Evolutionary conservation across 352 stramenopile species (phyloP), one percentile per base, ranked within the genome.

Genomic region (Phytophthora meadii): DNA sequence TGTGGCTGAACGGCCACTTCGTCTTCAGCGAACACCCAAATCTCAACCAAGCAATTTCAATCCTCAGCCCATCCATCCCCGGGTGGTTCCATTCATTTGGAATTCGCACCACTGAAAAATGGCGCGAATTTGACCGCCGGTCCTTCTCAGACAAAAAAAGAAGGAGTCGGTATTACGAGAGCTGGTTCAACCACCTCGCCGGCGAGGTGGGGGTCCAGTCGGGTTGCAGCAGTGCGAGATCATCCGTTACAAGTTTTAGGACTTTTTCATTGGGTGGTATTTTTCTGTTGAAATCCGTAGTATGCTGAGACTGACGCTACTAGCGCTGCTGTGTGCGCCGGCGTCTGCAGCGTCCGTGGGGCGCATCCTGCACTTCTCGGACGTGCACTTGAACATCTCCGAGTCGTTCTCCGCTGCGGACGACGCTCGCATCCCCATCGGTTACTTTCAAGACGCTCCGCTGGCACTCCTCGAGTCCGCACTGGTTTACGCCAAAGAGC

Each of bases 301-400:
- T 30, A 30, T 62, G 54, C 14, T 53, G 34, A 19, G 27, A 15
- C 34, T 57, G 22, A 10, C 30, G 9, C 36, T 49, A 27, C 51
- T 65, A 19, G 53, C 47, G 32, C 11, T 62, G 55, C 37, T 70
- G 25, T 17, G 30, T 8, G 17, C 53, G 7, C 19, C 40, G 27
- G 25, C 61, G 41, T 55, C 52, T 32, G 57, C 52, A 15, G 45
- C 53, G 28, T 59, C 62, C 42, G 55, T 48, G 28, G 63, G 68
- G 1, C 67, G 70, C 49, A 88, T 95, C 53, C 61, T 96, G 36
- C 86, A 96, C 69, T 92, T 94, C 56, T 94, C 87, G 12, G 88
- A 96, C 63, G 87, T 95, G 19, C 86, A 96, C 54, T 68, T 96
- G 12, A 94, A 96, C 54, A 71, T 92, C 49, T 92, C 87, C 5